Percentiles rank a stretch among this genome's conserved stretches.
These are phyloP conservation scores for Schrenkiella parvula DNA, from an alignment of 345 rosid species.

Conservation along the genomic window DNA sequence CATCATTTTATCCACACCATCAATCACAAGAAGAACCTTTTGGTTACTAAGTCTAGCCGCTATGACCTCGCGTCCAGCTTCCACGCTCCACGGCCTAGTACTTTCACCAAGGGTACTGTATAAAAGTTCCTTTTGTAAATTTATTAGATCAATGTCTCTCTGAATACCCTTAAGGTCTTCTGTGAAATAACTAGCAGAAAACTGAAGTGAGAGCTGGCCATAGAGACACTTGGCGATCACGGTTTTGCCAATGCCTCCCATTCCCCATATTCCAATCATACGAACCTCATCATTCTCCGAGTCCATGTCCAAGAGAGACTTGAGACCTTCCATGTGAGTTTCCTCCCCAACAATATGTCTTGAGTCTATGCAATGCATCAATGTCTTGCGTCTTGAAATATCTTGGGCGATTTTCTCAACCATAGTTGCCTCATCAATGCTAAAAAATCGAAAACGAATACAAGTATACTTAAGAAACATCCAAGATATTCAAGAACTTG, in stretches of 20 bases:
- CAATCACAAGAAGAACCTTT: constrained; percentile 16
- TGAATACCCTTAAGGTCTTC: neutral
- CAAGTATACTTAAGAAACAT: neutral
- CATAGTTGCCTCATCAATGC: constrained; percentile 20
- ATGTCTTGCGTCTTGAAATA: neutral
- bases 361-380: neutral
- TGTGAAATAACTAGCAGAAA: neutral
- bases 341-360: neutral
- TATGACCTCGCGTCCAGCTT: neutral
- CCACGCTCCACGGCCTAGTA: neutral
- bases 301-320: neutral
- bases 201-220: neutral
- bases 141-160: neutral
- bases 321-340: neutral
- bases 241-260: constrained; percentile 28
- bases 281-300: neutral
- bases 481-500: neutral
- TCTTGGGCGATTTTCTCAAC: neutral
- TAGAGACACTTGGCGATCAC: constrained; percentile 9
- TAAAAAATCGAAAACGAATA: neutral
- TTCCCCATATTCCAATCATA: constrained; percentile 10
- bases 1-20: neutral
- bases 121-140: neutral
- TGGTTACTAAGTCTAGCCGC: neutral
- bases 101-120: neutral